phyloP scores from a whole-genome alignment of 2,329 filamentous ascomycete species.

The Aspergillus spinulosporus region DNA sequence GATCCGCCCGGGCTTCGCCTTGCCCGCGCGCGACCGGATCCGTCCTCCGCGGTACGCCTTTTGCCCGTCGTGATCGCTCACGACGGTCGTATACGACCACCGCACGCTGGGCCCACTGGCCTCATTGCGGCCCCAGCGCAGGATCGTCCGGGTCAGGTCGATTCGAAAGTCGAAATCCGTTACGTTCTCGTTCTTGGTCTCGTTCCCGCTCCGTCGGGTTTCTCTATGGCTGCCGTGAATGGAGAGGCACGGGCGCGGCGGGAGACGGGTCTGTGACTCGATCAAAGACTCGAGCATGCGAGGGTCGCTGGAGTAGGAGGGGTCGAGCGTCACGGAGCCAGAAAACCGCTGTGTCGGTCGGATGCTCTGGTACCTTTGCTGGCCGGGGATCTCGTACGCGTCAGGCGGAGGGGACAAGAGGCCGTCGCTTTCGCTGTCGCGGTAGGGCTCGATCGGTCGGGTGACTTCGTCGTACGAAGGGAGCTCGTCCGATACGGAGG shows the following conservation, averaged over 20 bases:
- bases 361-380: slow-evolving; percentile 11
- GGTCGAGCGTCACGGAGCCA: slow-evolving; percentile 11
- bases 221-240: slow-evolving; percentile 57
- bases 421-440: background rate
- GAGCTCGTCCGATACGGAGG: slow-evolving; percentile 1
- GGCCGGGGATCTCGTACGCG: slow-evolving; percentile 11
- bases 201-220: slow-evolving; percentile 25
- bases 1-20: slow-evolving; percentile 1
- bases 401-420: background rate
- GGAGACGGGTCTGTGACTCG: slow-evolving; percentile 32
- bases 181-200: slow-evolving; percentile 28
- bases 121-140: slow-evolving; percentile 6
- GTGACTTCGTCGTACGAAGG: slow-evolving; percentile 6
- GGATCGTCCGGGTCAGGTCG: slow-evolving; percentile 21
- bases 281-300: slow-evolving; percentile 48
- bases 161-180: slow-evolving; percentile 35
- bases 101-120: slow-evolving; percentile 12
- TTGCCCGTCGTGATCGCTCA: slow-evolving; percentile 25
- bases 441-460: background rate
- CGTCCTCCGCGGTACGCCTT: slow-evolving; percentile 31
- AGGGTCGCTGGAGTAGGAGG: slow-evolving; percentile 14
- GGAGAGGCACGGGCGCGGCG: slow-evolving; percentile 56
- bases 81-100: slow-evolving; percentile 22
- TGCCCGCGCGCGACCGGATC: slow-evolving; percentile 2
- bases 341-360: background rate